Evolutionary conservation across 495 filamentous ascomycete species (phyloP).

Genomic region (Barbatosphaeria neglecta): DNA sequence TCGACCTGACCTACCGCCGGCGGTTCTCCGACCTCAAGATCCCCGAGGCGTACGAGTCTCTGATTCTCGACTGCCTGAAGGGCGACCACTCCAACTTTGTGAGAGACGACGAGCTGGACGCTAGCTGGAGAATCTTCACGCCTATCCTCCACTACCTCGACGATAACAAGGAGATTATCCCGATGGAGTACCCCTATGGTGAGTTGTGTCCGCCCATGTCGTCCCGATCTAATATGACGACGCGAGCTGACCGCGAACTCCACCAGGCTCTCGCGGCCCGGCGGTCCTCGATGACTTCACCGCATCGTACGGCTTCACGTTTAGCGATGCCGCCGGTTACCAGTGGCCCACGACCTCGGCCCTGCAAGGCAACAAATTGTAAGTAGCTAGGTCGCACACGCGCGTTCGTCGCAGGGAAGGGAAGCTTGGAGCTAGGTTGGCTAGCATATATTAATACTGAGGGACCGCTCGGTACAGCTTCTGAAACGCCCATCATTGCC

Average conservation of each 20-base stretch:
- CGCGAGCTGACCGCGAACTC: slow-evolving; percentile 6
- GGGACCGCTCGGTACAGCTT: too few species aligned
- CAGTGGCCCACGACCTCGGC: slow-evolving; percentile 73
- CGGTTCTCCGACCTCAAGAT: slow-evolving; percentile 99
- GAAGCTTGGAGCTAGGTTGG: neutral
- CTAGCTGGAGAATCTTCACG: slow-evolving; percentile 97
- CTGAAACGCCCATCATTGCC: neutral
- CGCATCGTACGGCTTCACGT: slow-evolving; percentile 94
- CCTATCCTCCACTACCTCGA: slow-evolving; percentile 96
- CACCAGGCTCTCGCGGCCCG: slow-evolving; percentile 82
- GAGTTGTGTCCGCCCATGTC: slow-evolving; percentile 23
- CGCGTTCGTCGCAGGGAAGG: neutral
- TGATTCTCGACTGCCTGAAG: slow-evolving; percentile 96
- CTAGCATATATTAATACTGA: neutral
- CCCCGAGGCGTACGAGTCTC: slow-evolving; percentile 95
- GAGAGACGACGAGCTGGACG: slow-evolving; percentile 94
- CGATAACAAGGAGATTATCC: slow-evolving; percentile 96
- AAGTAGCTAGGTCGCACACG: slow-evolving; percentile 17
- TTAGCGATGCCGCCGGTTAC: slow-evolving; percentile 92
- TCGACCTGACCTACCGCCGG: slow-evolving; percentile 95
- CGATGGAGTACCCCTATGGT: slow-evolving; percentile 99
- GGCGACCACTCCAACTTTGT: slow-evolving; percentile 99
- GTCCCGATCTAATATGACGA: neutral
- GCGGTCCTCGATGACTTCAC: slow-evolving; percentile 98
- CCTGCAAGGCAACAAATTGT: slow-evolving; percentile 58